Percentiles rank a stretch among this genome's conserved stretches.
Evolutionary conservation across 2,329 filamentous ascomycete species (phyloP).

Genomic region (Aspergillaceae sp.): DNA sequence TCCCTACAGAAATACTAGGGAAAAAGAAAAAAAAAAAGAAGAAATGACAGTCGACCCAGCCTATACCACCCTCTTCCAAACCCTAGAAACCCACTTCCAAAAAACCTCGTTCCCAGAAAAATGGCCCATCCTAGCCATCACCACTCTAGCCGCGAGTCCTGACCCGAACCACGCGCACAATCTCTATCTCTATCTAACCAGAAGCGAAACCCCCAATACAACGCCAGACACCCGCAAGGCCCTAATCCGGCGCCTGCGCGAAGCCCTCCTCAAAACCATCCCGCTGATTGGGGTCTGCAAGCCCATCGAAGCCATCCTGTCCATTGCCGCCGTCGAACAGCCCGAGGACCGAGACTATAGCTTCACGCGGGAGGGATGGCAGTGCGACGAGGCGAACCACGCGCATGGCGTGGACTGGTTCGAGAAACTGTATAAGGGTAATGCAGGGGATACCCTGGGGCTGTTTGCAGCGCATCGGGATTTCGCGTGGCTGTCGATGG

Average conservation of each 20-base stretch:
- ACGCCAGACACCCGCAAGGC: conserved; percentile 22
- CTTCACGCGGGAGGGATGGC: conserved; percentile 49
- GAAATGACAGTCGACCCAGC: not conserved
- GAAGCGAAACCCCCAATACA: conserved; percentile 21
- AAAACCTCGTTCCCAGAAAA: conserved; percentile 16
- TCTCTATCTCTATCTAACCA: conserved; percentile 51
- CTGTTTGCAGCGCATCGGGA: conserved; percentile 25
- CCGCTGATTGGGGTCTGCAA: conserved; percentile 54
- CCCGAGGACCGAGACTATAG: conserved; percentile 52
- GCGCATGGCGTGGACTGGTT: conserved; percentile 49
- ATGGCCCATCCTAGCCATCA: conserved; percentile 30
- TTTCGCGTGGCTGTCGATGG: conserved; percentile 66
- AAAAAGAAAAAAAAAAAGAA: too few relatives aligned
- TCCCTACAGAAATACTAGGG: too few relatives aligned
- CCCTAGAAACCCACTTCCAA: conserved; percentile 21
- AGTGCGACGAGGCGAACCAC: conserved; percentile 48
- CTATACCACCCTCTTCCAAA: conserved; percentile 19
- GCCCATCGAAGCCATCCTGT: conserved; percentile 51
- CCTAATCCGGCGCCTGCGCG: conserved; percentile 38
- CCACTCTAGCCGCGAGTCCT: conserved; percentile 43
- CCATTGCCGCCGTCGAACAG: conserved; percentile 45
- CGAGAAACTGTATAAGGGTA: conserved; percentile 47
- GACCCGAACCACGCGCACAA: conserved; percentile 45
- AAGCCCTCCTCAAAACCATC: conserved; percentile 52
- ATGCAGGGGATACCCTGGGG: conserved; percentile 30